These are phyloP conservation scores for Dactylellina haptotyla DNA, from an alignment of 2,329 filamentous ascomycete genomes.

Conservation along the genomic window DNA sequence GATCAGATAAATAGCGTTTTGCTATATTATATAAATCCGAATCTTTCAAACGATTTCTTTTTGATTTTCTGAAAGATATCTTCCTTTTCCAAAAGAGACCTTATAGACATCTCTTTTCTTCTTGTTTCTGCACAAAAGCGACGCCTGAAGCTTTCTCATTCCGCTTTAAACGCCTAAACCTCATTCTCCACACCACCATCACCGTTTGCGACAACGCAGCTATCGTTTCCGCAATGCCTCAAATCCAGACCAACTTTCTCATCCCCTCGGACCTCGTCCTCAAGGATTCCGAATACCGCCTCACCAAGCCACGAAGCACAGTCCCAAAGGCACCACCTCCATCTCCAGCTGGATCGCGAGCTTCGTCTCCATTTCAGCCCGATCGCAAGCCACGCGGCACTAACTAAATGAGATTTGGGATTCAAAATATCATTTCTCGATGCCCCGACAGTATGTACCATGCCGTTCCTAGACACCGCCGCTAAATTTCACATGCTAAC, in stretches of 20 bases:
- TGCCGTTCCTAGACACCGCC: not conserved
- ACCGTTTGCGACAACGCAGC: constrained; percentile 29
- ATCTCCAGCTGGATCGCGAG: constrained; percentile 52
- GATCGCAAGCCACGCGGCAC: constrained; percentile 49
- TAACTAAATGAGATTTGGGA: constrained; percentile 9
- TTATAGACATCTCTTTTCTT: too few relatives aligned
- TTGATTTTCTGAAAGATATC: not conserved
- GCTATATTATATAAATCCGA: not conserved
- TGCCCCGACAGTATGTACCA: not conserved
- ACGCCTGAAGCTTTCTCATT: too few relatives aligned
- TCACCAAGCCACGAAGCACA: constrained; percentile 45
- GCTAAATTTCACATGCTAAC: constrained; percentile 4
- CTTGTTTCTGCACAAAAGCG: too few relatives aligned
- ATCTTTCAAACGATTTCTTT: not conserved
- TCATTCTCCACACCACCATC: not conserved
- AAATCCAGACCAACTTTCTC: constrained; percentile 52
- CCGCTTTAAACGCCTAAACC: not conserved
- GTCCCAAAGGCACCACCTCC: constrained; percentile 51
- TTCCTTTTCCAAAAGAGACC: too few relatives aligned
- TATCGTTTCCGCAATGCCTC: constrained; percentile 46
- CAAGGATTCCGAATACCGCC: constrained; percentile 53
- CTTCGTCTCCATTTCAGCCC: constrained; percentile 52
- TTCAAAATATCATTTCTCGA: not conserved
- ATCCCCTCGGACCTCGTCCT: constrained; percentile 54
- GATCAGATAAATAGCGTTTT: not conserved